Percentiles rank a stretch among this genome's conserved stretches.
phyloP scores from a whole-genome alignment of 2,329 filamentous ascomycete genomes.

The Venturia oleaginea region DNA sequence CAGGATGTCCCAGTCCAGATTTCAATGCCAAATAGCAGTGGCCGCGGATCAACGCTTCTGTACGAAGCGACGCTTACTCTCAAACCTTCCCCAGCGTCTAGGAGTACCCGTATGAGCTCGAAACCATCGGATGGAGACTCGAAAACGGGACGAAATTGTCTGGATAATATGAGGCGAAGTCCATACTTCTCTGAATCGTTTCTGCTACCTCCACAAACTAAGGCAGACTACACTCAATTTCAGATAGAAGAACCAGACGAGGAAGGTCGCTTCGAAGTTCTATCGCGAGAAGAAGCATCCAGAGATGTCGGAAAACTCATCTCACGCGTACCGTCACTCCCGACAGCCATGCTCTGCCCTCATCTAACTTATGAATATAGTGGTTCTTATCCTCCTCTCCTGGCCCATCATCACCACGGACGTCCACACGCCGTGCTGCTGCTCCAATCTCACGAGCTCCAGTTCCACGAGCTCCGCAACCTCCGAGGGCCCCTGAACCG shows the following conservation, averaged over 20 bases:
- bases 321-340: neutral
- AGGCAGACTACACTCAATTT: neutral
- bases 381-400: neutral
- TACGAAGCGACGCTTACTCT: conserved; percentile 1
- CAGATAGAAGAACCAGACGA: neutral
- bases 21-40: neutral
- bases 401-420: neutral
- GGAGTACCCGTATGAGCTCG: neutral
- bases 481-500: neutral
- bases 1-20: neutral
- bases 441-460: neutral
- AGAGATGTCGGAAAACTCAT: neutral
- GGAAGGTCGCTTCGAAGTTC: neutral
- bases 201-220: neutral
- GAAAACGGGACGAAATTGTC: neutral
- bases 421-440: neutral
- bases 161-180: neutral
- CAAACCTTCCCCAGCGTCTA: neutral
- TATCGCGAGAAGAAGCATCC: neutral
- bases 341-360: neutral
- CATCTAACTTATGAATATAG: neutral
- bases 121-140: neutral
- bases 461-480: neutral
- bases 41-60: conserved; percentile 1
- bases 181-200: neutral